A percentile compares a stretch with the other conserved stretches of the same genome.
Evolutionary conservation across 2,329 filamentous ascomycete species (phyloP).

Genomic region (Emericellopsis atlantica): DNA sequence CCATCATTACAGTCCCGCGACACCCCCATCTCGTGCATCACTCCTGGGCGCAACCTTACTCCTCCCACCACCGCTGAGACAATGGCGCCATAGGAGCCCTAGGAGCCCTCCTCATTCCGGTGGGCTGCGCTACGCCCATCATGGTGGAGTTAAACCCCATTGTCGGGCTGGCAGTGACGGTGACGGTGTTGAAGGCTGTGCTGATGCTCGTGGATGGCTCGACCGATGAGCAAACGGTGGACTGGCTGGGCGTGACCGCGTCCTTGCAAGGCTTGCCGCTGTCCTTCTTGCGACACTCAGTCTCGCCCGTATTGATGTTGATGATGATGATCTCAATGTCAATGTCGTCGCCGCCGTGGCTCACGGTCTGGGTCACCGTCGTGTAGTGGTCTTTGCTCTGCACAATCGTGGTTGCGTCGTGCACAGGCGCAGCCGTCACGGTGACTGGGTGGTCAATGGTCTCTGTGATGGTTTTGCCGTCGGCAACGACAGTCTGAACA

Average conservation of each 20-base stretch:
- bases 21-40: too few species aligned
- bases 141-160: not conserved
- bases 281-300: conserved; percentile 12
- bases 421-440: conserved; percentile 10
- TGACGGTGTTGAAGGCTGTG: conserved; percentile 23
- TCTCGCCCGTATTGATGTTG: conserved; percentile 16
- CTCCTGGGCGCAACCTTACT: too few species aligned
- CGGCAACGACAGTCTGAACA: not conserved
- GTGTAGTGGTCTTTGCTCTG: conserved; percentile 7
- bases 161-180: conserved; percentile 13
- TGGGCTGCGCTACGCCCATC: not conserved
- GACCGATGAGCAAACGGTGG: conserved; percentile 9
- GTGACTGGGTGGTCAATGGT: conserved; percentile 4
- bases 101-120: not conserved
- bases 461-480: conserved; percentile 1
- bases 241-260: conserved; percentile 4
- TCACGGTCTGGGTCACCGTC: conserved; percentile 11
- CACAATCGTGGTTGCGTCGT: conserved; percentile 3
- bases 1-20: too few species aligned
- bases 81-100: too few species aligned
- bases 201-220: conserved; percentile 15
- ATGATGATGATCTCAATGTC: conserved; percentile 17
- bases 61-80: too few species aligned
- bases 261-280: conserved; percentile 13
- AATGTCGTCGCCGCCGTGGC: conserved; percentile 8